Percentiles rank a stretch among this genome's conserved stretches.
phyloP scores from a whole-genome alignment of 2,329 filamentous ascomycete species.

The Colletotrichum noveboracense region DNA sequence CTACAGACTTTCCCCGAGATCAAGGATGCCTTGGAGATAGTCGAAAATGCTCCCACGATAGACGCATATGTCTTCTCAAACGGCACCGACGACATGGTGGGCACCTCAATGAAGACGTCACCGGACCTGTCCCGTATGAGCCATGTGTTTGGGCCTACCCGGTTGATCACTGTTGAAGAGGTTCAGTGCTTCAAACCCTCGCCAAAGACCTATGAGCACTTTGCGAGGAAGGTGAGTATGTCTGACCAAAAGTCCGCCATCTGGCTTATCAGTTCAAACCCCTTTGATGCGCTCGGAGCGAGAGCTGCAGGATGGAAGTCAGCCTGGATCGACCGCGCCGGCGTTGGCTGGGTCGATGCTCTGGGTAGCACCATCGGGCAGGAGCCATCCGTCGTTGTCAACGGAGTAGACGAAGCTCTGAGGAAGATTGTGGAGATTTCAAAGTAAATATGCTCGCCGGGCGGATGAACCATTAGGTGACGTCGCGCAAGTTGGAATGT shows the following conservation, averaged over 20 bases:
- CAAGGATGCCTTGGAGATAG: constrained; percentile 50
- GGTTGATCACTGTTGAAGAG: constrained; percentile 66
- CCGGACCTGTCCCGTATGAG: constrained; percentile 56
- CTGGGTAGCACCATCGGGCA: constrained; percentile 52
- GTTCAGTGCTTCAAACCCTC: constrained; percentile 69
- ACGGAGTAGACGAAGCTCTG: constrained; percentile 63
- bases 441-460: neutral
- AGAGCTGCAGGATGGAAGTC: constrained; percentile 64
- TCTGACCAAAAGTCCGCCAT: constrained; percentile 51
- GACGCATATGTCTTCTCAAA: constrained; percentile 73
- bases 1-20: constrained; percentile 72
- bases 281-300: constrained; percentile 75
- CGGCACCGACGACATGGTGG: constrained; percentile 68
- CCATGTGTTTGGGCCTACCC: constrained; percentile 43
- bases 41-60: constrained; percentile 46
- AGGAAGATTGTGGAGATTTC: constrained; percentile 31
- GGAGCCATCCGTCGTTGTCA: constrained; percentile 58
- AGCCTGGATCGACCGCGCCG: constrained; percentile 70
- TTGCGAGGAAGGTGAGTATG: constrained; percentile 57
- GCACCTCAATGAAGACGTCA: constrained; percentile 62
- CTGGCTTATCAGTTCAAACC: constrained; percentile 75
- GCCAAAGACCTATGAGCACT: constrained; percentile 63
- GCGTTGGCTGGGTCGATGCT: constrained; percentile 69
- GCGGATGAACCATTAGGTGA: neutral
- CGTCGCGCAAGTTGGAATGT: neutral